A percentile compares a stretch with the other conserved stretches of the same genome.
phyloP scores from a whole-genome alignment of 805 yeast genomes.

The Dipodascus geniculatus region DNA sequence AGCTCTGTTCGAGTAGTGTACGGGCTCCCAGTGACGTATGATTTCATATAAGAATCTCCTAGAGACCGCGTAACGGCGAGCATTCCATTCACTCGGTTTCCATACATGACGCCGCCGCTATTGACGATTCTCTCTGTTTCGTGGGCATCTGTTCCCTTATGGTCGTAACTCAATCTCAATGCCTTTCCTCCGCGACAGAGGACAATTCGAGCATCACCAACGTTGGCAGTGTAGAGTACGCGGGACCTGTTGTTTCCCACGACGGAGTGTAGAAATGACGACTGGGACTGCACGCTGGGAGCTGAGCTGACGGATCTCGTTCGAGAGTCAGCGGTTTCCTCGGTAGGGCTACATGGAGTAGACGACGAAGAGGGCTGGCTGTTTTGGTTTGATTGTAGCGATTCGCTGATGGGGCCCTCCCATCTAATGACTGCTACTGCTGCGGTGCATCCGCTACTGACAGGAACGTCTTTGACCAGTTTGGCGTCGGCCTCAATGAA shows the following conservation, averaged over 20 bases:
- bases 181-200: conserved; percentile 66
- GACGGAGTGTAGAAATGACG: background rate
- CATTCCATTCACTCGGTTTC: conserved; percentile 89
- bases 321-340: background rate
- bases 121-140: conserved; percentile 68
- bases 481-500: conserved; percentile 66
- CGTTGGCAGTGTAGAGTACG: conserved; percentile 86
- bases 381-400: background rate
- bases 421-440: conserved; percentile 85
- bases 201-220: conserved; percentile 84
- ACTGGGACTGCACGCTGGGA: conserved; percentile 1
- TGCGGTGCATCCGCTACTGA: conserved; percentile 87
- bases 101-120: conserved; percentile 79
- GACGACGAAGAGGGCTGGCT: background rate
- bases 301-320: background rate
- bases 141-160: conserved; percentile 72
- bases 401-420: conserved; percentile 34
- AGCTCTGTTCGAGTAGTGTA: conserved; percentile 83
- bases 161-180: conserved; percentile 78
- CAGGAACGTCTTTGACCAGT: conserved; percentile 47
- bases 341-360: conserved; percentile 1
- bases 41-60: conserved; percentile 90
- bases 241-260: conserved; percentile 25
- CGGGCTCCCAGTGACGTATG: conserved; percentile 79
- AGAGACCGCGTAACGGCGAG: conserved; percentile 87